Evolutionary conservation across 257 asterid species (phyloP).

Genomic region (Solanum chmielewskii): DNA sequence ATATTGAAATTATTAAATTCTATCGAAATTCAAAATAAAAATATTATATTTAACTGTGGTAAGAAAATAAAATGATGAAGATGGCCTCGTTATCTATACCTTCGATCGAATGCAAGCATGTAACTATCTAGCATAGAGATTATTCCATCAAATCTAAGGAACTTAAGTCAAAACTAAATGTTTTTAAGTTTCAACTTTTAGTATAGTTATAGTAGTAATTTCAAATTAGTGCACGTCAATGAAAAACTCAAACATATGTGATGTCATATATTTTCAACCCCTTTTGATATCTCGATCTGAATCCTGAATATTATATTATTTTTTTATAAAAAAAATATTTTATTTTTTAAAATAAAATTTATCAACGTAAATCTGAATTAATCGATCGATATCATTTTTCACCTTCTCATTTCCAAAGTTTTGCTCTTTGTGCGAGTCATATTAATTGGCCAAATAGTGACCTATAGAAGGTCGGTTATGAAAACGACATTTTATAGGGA

Average conservation of each 20-base stretch:
- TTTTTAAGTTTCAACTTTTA: neutral
- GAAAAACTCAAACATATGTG: neutral
- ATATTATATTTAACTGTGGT: neutral
- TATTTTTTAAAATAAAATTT: neutral
- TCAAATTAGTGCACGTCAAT: neutral
- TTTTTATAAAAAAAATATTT: neutral
- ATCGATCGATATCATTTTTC: neutral
- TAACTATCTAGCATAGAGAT: neutral
- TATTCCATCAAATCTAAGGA: neutral
- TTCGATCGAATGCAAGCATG: neutral
- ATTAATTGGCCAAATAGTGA: neutral
- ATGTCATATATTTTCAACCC: neutral
- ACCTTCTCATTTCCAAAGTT: neutral
- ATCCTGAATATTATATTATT: neutral
- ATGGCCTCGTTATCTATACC: no score
- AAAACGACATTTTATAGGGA: neutral
- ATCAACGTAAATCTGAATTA: neutral
- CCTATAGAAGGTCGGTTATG: neutral
- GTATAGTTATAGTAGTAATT: neutral
- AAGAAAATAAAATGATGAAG: fast-evolving
- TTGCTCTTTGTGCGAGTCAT: neutral
- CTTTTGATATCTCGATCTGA: neutral
- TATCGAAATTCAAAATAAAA: no score
- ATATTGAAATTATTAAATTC: neutral
- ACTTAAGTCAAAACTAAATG: neutral